Conservation (phyloP, 768 basidiomycete species). For the Auriscalpium microsporum region DNA sequence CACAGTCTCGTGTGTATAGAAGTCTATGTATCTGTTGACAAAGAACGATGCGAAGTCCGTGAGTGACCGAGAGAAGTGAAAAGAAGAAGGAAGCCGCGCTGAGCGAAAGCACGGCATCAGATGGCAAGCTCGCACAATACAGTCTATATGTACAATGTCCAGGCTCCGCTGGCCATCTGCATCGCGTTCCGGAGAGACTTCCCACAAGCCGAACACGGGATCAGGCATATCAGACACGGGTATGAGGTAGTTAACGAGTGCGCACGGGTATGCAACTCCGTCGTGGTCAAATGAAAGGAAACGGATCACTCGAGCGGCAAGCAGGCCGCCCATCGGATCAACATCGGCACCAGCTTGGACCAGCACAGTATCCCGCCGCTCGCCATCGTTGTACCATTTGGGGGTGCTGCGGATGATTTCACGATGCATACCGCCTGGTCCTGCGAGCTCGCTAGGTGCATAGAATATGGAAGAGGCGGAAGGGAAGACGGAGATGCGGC, state of each 20-base stretch:
- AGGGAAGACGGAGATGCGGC: neutral
- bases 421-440: neutral
- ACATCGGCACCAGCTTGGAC: neutral
- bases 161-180: too few relatives aligned
- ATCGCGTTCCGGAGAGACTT: too few relatives aligned
- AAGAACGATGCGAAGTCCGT: neutral
- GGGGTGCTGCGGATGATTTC: neutral
- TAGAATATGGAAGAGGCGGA: neutral
- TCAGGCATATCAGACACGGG: too few relatives aligned
- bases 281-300: neutral
- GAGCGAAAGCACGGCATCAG: neutral
- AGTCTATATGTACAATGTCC: neutral
- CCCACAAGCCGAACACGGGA: too few relatives aligned
- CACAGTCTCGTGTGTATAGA: neutral
- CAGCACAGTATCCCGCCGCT: neutral
- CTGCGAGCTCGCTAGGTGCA: neutral
- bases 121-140: neutral
- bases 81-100: neutral
- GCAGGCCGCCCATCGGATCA: neutral
- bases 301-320: neutral
- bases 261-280: neutral
- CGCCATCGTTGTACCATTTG: neutral
- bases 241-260: too few relatives aligned
- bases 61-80: neutral
- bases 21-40: conserved; percentile 1